These are phyloP conservation scores for Cyberlindnera euphorbiae DNA, from an alignment of 805 yeast species.

Conservation along the genomic window DNA sequence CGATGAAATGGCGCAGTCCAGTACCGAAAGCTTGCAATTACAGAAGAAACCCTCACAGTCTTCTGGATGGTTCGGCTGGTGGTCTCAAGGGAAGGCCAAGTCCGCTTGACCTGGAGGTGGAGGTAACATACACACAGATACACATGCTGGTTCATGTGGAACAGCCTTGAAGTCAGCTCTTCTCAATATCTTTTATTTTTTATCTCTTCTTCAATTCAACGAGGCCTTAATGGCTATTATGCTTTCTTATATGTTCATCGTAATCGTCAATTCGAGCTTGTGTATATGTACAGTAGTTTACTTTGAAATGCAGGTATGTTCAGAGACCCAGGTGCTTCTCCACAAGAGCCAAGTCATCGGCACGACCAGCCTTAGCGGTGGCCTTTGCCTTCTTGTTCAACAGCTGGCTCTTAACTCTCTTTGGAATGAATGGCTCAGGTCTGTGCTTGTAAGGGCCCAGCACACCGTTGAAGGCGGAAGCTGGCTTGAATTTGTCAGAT, in stretches of 20 bases:
- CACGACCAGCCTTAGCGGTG: slow-evolving; percentile 17
- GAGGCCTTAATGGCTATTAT: too few species aligned
- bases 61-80: slow-evolving; percentile 17
- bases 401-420: slow-evolving; percentile 40
- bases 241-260: too few species aligned
- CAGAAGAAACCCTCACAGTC: too few species aligned
- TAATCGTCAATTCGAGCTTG: too few species aligned
- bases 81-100: slow-evolving; percentile 12
- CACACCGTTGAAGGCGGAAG: slow-evolving; percentile 68
- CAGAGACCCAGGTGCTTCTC: slow-evolving; percentile 19
- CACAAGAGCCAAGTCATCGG: slow-evolving; percentile 21
- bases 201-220: too few species aligned
- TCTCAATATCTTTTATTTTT: too few species aligned
- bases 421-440: slow-evolving; percentile 64
- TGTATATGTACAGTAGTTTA: not conserved
- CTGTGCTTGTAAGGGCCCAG: slow-evolving; percentile 53
- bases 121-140: too few species aligned
- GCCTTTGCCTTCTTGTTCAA: slow-evolving; percentile 34
- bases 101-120: slow-evolving; percentile 4
- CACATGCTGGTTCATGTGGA: too few species aligned
- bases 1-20: slow-evolving; percentile 2
- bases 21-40: too few species aligned
- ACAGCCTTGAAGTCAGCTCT: too few species aligned
- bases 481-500: slow-evolving; percentile 64
- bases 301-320: not conserved